Evolutionary conservation across 257 asterid genomes (phyloP), one percentile per base, ranked within the genome.

Genomic region (Salvia splendens): DNA sequence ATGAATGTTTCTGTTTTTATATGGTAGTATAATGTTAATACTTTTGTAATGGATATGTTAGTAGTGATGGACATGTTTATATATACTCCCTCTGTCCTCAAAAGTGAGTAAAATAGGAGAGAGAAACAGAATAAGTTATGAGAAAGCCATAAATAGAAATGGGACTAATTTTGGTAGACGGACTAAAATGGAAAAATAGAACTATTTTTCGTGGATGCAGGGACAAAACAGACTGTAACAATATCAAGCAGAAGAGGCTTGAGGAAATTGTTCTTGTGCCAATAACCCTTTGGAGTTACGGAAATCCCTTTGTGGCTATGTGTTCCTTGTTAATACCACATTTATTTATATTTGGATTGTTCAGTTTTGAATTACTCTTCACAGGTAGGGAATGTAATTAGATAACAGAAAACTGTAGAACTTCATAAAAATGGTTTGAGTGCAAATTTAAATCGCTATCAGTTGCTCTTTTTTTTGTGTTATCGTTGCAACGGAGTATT

Each of bases 241-340:
- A 38, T 53, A 52, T 9, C 48, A 52, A 24, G 68, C 50, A 9
- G 57, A 63, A 33, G 11, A 61, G 15, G 68, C 57, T 11, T 6
- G 40, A 8, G 17, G 64, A 15, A 38, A 2, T 15, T 14, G 30
- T 8, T 58, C 30, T 14, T n/a, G 64, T 35, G 12, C 14, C n/a
- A 5, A 30, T 11, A 65, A 56, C n/a, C 17, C 56, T 16, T 45
- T 41, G 50, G 59, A 49, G 68, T 38, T 40, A 4, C 32, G 53
- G 48, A 52, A 51, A n/a, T 20, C 38, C 24, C 5, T 63, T 51
- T 10, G 58, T 62, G 35, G 53, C 66, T 28, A 35, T 43, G 6
- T 77, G 50, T 16, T 69, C 1, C 61, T 56, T 77, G 54, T 56
- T 42, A 51, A 32, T 33, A n/a, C 65, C 35, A 24, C 49, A 15